phyloP scores from a whole-genome alignment of 495 filamentous ascomycete genomes.

The Talaromyces wortmannii region DNA sequence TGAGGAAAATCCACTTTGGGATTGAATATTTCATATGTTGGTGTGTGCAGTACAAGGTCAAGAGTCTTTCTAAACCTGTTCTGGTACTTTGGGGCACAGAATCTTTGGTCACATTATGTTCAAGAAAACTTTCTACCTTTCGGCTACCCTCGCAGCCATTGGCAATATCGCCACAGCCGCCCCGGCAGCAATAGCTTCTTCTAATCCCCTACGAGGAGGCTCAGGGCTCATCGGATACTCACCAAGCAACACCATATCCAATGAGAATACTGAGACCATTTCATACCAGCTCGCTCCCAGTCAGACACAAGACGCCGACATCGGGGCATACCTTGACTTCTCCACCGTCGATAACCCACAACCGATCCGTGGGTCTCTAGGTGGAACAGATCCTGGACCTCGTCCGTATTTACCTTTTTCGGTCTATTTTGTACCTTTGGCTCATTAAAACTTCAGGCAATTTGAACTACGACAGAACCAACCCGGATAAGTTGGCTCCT shows the following conservation, averaged over 20 bases:
- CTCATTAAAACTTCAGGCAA: conserved; percentile 29
- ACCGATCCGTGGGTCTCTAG: conserved; percentile 54
- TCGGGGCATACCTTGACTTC: conserved; percentile 60
- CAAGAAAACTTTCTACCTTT: background rate
- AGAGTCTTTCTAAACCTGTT: background rate
- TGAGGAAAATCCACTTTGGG: background rate
- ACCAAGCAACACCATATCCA: conserved; percentile 18
- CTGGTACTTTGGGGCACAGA: background rate
- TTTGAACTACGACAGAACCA: conserved; percentile 52
- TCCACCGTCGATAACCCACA: conserved; percentile 55
- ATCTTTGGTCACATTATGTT: background rate
- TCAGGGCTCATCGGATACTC: conserved; percentile 30
- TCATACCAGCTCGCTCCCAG: conserved; percentile 40
- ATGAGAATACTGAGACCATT: conserved; percentile 24
- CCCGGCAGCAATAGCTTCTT: conserved; percentile 7
- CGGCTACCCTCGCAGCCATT: background rate
- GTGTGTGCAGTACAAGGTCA: background rate
- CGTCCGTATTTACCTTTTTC: conserved; percentile 23
- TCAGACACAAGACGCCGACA: conserved; percentile 48
- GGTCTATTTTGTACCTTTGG: background rate
- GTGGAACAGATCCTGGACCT: conserved; percentile 57
- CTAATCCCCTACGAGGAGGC: conserved; percentile 21
- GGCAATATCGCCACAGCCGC: conserved; percentile 2
- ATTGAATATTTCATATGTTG: background rate
- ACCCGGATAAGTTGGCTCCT: conserved; percentile 60